Evolutionary conservation across 345 rosid genomes (phyloP).

Genomic region (Corymbia maculata): DNA sequence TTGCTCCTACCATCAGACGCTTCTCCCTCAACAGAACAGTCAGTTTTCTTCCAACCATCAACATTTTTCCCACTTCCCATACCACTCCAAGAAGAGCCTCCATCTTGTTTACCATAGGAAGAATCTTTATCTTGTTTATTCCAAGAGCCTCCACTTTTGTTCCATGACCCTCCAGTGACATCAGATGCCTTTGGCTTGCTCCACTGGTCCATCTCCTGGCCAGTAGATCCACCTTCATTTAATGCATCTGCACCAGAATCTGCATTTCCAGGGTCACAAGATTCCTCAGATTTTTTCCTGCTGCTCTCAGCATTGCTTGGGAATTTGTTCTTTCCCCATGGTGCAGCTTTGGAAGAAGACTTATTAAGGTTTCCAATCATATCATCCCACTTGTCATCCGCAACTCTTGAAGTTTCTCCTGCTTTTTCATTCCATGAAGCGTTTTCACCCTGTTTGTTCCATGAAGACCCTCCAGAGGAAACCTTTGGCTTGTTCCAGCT

Average conservation of each 20-base stretch:
- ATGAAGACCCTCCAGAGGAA: neutral
- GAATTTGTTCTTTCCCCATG: neutral
- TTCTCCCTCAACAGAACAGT: neutral
- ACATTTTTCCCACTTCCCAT: neutral
- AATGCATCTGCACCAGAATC: neutral
- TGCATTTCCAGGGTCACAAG: neutral
- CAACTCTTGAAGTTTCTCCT: neutral
- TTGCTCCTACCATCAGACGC: constrained; percentile 23
- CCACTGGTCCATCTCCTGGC: constrained; percentile 2
- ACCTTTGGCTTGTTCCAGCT: neutral
- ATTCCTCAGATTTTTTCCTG: neutral
- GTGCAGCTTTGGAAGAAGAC: neutral
- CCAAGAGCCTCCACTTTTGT: neutral
- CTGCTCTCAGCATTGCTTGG: neutral
- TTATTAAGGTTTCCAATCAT: neutral
- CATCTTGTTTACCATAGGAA: neutral
- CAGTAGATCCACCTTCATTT: neutral
- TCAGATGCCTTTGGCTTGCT: neutral
- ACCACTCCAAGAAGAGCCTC: neutral
- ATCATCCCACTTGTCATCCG: neutral
- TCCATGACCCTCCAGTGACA: neutral
- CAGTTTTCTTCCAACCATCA: constrained; percentile 3
- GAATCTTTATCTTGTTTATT: constrained; percentile 1
- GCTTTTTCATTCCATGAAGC: neutral
- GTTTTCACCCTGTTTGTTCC: neutral